These are phyloP conservation scores for Hysterangium stoloniferum DNA, from an alignment of 768 basidiomycete genomes.

Conservation along the genomic window DNA sequence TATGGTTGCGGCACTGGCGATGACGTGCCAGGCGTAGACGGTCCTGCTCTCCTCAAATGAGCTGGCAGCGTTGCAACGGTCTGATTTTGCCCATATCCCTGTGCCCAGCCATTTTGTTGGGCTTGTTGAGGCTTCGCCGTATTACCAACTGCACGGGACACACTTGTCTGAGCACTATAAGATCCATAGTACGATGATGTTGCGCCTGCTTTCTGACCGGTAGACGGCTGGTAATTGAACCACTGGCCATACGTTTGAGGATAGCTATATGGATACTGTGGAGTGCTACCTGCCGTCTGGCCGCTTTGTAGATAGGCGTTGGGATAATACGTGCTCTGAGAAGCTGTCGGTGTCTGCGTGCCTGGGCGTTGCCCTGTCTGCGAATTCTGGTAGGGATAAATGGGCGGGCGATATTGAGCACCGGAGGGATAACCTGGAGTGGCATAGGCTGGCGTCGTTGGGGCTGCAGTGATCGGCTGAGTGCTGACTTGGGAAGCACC, in stretches of 20 bases:
- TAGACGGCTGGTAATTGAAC: slow-evolving; percentile 9
- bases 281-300: slow-evolving; percentile 16
- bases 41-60: slow-evolving; percentile 9
- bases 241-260: slow-evolving; percentile 4
- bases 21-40: slow-evolving; percentile 6
- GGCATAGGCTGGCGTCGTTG: slow-evolving; percentile 9
- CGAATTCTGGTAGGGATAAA: slow-evolving; percentile 20
- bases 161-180: not conserved
- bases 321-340: slow-evolving; percentile 7
- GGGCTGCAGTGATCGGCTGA: not conserved
- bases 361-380: slow-evolving; percentile 26
- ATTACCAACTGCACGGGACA: slow-evolving; percentile 8
- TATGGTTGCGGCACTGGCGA: slow-evolving; percentile 6
- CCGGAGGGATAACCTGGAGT: slow-evolving; percentile 11
- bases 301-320: slow-evolving; percentile 7
- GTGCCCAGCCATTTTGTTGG: slow-evolving; percentile 10
- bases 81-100: slow-evolving; percentile 6
- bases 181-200: not conserved
- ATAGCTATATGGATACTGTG: slow-evolving; percentile 4
- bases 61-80: slow-evolving; percentile 7
- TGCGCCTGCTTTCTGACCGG: not conserved
- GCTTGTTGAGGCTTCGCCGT: slow-evolving; percentile 11
- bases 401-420: not conserved
- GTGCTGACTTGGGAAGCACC: slow-evolving; percentile 14
- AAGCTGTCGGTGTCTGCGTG: slow-evolving; percentile 25